Conservation (phyloP, 108 stramenopile species). For the Cyclotella cryptica region DNA sequence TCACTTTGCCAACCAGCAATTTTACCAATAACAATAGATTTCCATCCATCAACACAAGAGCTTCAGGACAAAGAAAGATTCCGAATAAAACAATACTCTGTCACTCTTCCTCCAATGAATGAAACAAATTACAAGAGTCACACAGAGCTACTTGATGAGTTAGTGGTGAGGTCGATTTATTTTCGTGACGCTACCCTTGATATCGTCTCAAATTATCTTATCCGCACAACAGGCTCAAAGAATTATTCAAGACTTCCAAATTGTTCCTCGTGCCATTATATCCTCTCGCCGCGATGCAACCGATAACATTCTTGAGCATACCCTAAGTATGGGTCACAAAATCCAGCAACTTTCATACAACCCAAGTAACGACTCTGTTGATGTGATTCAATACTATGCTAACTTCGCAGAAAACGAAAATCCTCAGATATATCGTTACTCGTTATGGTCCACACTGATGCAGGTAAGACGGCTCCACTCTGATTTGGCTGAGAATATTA, state of each 20-base stretch:
- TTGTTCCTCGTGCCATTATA: slow-evolving; percentile 71
- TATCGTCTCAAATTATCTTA: neutral
- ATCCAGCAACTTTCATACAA: slow-evolving; percentile 84
- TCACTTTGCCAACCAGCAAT: slow-evolving; percentile 96
- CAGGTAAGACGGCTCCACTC: slow-evolving; percentile 42
- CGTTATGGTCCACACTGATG: slow-evolving; percentile 63
- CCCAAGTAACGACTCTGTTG: slow-evolving; percentile 74
- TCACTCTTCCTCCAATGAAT: slow-evolving; percentile 80
- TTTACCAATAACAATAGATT: slow-evolving; percentile 95
- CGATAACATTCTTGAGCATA: slow-evolving; percentile 48
- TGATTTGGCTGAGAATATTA: neutral
- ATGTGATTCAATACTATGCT: slow-evolving; percentile 76
- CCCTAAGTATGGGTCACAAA: slow-evolving; percentile 87
- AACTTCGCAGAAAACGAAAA: slow-evolving; percentile 72
- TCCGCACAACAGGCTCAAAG: slow-evolving; percentile 14
- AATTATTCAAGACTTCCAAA: slow-evolving; percentile 76
- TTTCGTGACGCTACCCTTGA: slow-evolving; percentile 66
- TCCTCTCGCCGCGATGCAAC: slow-evolving; percentile 55
- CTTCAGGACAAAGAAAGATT: slow-evolving; percentile 71
- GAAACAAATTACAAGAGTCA: slow-evolving; percentile 76
- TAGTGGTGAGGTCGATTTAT: slow-evolving; percentile 89
- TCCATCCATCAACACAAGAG: slow-evolving; percentile 91
- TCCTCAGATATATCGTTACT: slow-evolving; percentile 60
- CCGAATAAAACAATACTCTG: slow-evolving; percentile 74
- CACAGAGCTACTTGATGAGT: slow-evolving; percentile 65